These are phyloP conservation scores for Fusarium buharicum DNA, from an alignment of 2,329 filamentous ascomycete genomes.

Conservation along the genomic window DNA sequence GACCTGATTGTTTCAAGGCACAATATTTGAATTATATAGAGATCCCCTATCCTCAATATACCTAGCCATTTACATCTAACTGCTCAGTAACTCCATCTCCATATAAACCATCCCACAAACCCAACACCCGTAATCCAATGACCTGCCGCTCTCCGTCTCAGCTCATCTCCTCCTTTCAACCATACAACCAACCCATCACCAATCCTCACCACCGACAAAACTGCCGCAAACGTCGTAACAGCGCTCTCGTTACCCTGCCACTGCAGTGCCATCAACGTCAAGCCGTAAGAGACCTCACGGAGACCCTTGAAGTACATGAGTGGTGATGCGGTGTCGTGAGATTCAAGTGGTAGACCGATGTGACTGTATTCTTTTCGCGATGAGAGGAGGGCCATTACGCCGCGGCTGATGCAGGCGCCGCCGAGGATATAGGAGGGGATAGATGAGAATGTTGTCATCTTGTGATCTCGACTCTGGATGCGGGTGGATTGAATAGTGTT, in stretches of 20 bases:
- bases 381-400: constrained; percentile 40
- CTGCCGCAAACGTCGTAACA: constrained; percentile 45
- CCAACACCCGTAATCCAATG: constrained; percentile 45
- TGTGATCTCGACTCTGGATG: too few species aligned
- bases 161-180: constrained; percentile 44
- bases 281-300: constrained; percentile 50
- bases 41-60: too few species aligned
- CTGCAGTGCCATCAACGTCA: constrained; percentile 45
- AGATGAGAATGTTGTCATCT: constrained; percentile 43
- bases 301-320: constrained; percentile 52
- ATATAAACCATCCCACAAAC: constrained; percentile 44
- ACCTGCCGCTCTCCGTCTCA: constrained; percentile 37
- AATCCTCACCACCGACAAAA: constrained; percentile 47
- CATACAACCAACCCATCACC: constrained; percentile 50
- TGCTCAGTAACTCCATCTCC: constrained; percentile 31
- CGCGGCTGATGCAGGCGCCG: constrained; percentile 40
- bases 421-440: constrained; percentile 41
- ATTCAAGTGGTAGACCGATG: constrained; percentile 42
- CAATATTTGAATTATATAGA: too few species aligned
- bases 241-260: constrained; percentile 45
- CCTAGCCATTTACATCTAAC: too few species aligned
- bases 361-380: constrained; percentile 42
- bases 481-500: neutral
- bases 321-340: constrained; percentile 38
- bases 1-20: too few species aligned